Percentiles rank a stretch among this genome's conserved stretches.
These are phyloP conservation scores for Sicyos baderoa DNA, from an alignment of 306 rosid species.

Conservation along the genomic window DNA sequence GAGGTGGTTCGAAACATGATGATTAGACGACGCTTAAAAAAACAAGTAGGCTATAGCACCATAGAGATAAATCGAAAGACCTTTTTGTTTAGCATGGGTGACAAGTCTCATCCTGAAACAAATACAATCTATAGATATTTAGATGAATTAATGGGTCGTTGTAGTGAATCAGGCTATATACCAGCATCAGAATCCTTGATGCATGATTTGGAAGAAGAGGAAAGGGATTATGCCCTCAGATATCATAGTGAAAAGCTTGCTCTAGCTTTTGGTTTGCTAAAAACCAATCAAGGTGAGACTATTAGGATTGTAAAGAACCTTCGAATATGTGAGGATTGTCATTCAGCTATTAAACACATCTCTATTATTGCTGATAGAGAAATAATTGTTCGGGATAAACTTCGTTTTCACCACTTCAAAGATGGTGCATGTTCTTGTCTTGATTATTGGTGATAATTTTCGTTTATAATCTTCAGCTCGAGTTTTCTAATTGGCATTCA, in stretches of 20 bases:
- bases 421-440: slow-evolving; percentile 69
- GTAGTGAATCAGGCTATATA: slow-evolving; percentile 64
- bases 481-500: background rate
- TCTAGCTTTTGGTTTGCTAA: slow-evolving; percentile 69
- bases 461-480: background rate
- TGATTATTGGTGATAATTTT: slow-evolving; percentile 62
- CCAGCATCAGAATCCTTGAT: slow-evolving; percentile 43
- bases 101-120: slow-evolving; percentile 51
- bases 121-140: slow-evolving; percentile 42
- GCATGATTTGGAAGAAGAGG: slow-evolving; percentile 94
- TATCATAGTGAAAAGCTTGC: slow-evolving; percentile 95
- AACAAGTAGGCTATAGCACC: slow-evolving; percentile 76
- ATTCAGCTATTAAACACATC: slow-evolving; percentile 64
- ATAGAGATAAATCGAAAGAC: slow-evolving; percentile 44
- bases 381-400: slow-evolving; percentile 67
- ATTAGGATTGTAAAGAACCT: slow-evolving; percentile 80
- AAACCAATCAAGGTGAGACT: slow-evolving; percentile 38
- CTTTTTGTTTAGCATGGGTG: slow-evolving; percentile 67
- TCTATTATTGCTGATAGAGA: slow-evolving; percentile 55
- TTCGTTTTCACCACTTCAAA: slow-evolving; percentile 74
- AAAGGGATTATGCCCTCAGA: slow-evolving; percentile 83
- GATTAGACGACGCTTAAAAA: slow-evolving; percentile 54
- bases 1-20: slow-evolving; percentile 59
- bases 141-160: slow-evolving; percentile 56
- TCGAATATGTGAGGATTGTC: slow-evolving; percentile 89